A percentile compares a stretch with the other conserved stretches of the same genome.
Evolutionary conservation across 306 rosid genomes (phyloP).

Genomic region (Sophora flavescens): DNA sequence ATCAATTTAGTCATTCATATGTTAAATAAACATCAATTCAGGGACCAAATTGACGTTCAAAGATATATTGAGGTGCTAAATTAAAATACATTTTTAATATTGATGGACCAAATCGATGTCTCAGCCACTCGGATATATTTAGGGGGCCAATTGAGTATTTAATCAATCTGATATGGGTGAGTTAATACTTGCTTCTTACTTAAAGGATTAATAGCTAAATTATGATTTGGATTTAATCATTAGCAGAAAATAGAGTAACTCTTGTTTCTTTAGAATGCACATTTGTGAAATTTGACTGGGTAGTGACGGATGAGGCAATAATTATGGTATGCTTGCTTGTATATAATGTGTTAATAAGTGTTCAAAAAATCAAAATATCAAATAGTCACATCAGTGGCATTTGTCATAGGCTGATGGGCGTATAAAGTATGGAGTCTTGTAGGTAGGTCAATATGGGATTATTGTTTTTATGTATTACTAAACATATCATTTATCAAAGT

Average conservation of each 20-base stretch:
- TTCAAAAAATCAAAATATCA: neutral
- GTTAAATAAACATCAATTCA: neutral
- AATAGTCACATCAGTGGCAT: neutral
- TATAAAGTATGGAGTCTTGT: neutral
- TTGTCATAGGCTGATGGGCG: neutral
- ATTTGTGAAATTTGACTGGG: conserved; percentile 6
- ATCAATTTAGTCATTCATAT: neutral
- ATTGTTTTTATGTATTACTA: neutral
- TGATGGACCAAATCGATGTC: neutral
- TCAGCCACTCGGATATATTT: neutral
- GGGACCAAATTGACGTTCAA: too few relatives aligned
- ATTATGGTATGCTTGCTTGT: neutral
- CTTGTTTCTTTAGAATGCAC: conserved; percentile 21
- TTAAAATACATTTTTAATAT: too few relatives aligned
- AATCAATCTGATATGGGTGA: neutral
- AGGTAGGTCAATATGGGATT: conserved; percentile 8
- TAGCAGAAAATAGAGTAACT: conserved; percentile 10
- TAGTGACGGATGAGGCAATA: neutral
- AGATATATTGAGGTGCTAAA: too few relatives aligned
- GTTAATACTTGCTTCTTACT: conserved; percentile 22
- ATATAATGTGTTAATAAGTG: neutral
- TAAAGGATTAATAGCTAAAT: conserved; percentile 7
- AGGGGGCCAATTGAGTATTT: neutral
- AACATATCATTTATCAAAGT: neutral
- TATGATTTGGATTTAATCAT: conserved; percentile 25